phyloP scores from a whole-genome alignment of 2,329 filamentous ascomycete genomes.

The Phaeosphaeriaceae sp. region DNA sequence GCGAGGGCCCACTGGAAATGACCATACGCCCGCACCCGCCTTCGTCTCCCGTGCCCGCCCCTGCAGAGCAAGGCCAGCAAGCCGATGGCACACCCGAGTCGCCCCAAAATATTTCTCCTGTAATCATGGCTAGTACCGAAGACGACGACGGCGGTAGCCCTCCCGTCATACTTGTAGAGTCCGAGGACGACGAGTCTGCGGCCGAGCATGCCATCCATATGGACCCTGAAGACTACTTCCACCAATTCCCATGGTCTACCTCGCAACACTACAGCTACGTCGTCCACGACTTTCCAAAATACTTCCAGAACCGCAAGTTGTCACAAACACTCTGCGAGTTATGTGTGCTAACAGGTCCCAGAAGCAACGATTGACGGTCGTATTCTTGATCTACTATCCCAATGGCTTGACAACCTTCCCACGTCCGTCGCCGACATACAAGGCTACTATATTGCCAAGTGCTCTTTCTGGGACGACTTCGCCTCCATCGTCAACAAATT shows the following conservation, averaged over 20 bases:
- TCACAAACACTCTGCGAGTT: neutral
- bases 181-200: slow-evolving; percentile 32
- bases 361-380: slow-evolving; percentile 25
- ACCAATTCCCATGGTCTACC: slow-evolving; percentile 38
- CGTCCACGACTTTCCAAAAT: slow-evolving; percentile 28
- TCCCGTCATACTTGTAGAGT: slow-evolving; percentile 48
- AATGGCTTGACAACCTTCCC: slow-evolving; percentile 40
- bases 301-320: slow-evolving; percentile 36
- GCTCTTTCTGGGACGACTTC: slow-evolving; percentile 46
- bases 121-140: slow-evolving; percentile 23
- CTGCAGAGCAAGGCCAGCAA: slow-evolving; percentile 19
- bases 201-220: slow-evolving; percentile 23
- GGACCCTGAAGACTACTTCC: slow-evolving; percentile 39
- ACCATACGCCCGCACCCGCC: slow-evolving; percentile 48
- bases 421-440: slow-evolving; percentile 24
- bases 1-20: slow-evolving; percentile 45
- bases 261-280: slow-evolving; percentile 23
- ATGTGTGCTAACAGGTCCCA: slow-evolving; percentile 21
- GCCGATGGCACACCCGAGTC: slow-evolving; percentile 11
- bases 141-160: slow-evolving; percentile 31
- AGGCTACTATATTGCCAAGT: slow-evolving; percentile 35
- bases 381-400: slow-evolving; percentile 31
- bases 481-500: slow-evolving; percentile 35
- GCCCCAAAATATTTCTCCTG: slow-evolving; percentile 14
- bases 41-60: slow-evolving; percentile 30